Percentiles rank a stretch among this genome's conserved stretches.
Conservation (phyloP, 1,139 yeast genomes). For the Protomyces lactucae-debilis region DNA sequence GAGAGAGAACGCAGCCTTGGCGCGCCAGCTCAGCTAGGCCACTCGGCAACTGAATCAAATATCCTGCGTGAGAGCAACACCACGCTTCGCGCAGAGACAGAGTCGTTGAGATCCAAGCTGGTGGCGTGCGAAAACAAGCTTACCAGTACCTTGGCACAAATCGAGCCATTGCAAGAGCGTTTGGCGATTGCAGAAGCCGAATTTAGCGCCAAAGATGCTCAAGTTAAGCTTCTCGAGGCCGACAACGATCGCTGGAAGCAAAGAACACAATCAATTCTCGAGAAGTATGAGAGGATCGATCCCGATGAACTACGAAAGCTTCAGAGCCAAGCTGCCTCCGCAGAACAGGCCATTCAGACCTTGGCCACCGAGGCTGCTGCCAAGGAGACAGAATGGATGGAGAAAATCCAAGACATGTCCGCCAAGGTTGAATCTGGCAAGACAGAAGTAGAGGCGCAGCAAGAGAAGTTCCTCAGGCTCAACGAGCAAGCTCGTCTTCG, state of each 20-base stretch:
- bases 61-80: conserved; percentile 69
- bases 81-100: conserved; percentile 56
- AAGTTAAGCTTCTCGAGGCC: conserved; percentile 42
- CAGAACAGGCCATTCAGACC: not conserved
- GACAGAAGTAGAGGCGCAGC: not conserved
- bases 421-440: not conserved
- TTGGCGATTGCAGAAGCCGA: conserved; percentile 42
- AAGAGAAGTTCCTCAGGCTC: conserved; percentile 5
- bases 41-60: conserved; percentile 62
- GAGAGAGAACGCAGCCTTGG: conserved; percentile 39
- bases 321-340: conserved; percentile 32
- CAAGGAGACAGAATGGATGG: conserved; percentile 1
- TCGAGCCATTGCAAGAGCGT: conserved; percentile 42
- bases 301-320: conserved; percentile 46
- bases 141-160: conserved; percentile 37
- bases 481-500: conserved; percentile 24
- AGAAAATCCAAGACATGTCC: not conserved
- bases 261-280: conserved; percentile 48
- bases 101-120: conserved; percentile 38
- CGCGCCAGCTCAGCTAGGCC: conserved; percentile 48
- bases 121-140: conserved; percentile 41
- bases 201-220: conserved; percentile 44
- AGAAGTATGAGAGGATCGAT: conserved; percentile 48
- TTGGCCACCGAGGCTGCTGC: not conserved
- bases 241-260: conserved; percentile 53